A percentile compares a stretch with the other conserved stretches of the same genome.
Conservation (phyloP, 257 asterid species). For the Sherardia arvensis region DNA sequence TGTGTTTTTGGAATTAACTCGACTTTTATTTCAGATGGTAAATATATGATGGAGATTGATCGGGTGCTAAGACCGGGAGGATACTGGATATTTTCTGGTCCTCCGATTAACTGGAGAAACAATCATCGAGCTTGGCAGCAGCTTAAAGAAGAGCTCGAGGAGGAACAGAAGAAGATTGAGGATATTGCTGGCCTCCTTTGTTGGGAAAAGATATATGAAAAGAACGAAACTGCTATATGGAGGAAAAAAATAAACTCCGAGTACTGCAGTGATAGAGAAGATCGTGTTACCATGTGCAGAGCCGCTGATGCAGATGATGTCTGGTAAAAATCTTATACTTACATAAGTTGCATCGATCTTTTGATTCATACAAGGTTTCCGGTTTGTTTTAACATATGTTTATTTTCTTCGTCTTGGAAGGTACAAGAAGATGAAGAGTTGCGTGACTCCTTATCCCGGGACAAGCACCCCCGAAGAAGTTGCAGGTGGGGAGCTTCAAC, state of each 20-base stretch:
- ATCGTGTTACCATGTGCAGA: slow-evolving; percentile 22
- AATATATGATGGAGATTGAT: slow-evolving; percentile 34
- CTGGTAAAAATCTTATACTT: slow-evolving; percentile 24
- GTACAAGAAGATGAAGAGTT: slow-evolving; percentile 36
- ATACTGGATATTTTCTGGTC: slow-evolving; percentile 41
- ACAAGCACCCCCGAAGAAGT: slow-evolving; percentile 26
- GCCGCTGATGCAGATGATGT: slow-evolving; percentile 18
- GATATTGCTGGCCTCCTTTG: slow-evolving; percentile 32
- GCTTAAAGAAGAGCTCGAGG: slow-evolving; percentile 27
- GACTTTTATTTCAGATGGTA: slow-evolving; percentile 18
- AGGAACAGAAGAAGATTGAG: slow-evolving; percentile 32
- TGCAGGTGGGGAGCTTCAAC: slow-evolving; percentile 31
- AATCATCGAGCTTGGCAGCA: slow-evolving; percentile 27
- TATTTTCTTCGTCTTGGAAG: slow-evolving; percentile 6
- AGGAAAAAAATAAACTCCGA: slow-evolving; percentile 27
- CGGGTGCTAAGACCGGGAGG: slow-evolving; percentile 43
- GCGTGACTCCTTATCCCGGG: slow-evolving; percentile 26
- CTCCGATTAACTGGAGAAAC: slow-evolving; percentile 34
- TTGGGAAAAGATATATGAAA: slow-evolving; percentile 35
- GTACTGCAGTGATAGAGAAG: slow-evolving; percentile 23
- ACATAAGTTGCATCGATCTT: no score
- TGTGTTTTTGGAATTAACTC: not conserved
- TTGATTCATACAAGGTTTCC: no score
- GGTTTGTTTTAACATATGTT: not conserved
- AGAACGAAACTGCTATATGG: slow-evolving; percentile 36